Conservation (phyloP, 2,329 filamentous ascomycete genomes). For the Monilinia laxa region DNA sequence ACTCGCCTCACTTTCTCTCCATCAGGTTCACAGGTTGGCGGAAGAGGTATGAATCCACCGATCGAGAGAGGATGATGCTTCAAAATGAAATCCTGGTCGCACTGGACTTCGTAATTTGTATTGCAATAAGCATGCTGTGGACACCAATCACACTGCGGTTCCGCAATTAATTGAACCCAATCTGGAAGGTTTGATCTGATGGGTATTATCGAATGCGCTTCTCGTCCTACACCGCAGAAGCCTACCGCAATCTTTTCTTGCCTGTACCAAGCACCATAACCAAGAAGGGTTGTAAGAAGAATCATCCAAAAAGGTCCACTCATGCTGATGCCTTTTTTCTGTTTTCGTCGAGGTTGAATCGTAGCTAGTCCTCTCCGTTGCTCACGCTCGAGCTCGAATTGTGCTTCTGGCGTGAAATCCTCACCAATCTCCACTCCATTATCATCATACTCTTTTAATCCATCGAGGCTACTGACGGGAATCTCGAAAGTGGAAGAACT, state of each 20-base stretch:
- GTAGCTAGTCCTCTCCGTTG: slow-evolving; percentile 54
- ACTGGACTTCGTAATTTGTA: slow-evolving; percentile 70
- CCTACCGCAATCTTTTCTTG: slow-evolving; percentile 96
- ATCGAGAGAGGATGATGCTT: slow-evolving; percentile 81
- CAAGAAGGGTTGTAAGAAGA: slow-evolving; percentile 65
- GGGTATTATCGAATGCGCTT: slow-evolving; percentile 48
- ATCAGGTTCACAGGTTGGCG: slow-evolving; percentile 92
- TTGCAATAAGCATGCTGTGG: slow-evolving; percentile 90
- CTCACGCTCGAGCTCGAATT: slow-evolving; percentile 74
- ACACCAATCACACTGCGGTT: slow-evolving; percentile 85
- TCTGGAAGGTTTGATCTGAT: slow-evolving; percentile 65
- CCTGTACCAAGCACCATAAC: slow-evolving; percentile 80
- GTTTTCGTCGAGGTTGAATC: slow-evolving; percentile 46
- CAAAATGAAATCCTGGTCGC: slow-evolving; percentile 84
- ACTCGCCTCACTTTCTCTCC: slow-evolving; percentile 87
- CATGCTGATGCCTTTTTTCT: slow-evolving; percentile 50
- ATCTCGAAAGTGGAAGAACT: slow-evolving; percentile 60
- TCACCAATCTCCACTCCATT: slow-evolving; percentile 68
- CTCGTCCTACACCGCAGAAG: slow-evolving; percentile 82
- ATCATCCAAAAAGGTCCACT: slow-evolving; percentile 70
- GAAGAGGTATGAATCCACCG: slow-evolving; percentile 76
- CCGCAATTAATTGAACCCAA: slow-evolving; percentile 65
- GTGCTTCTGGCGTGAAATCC: slow-evolving; percentile 91
- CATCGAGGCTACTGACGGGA: slow-evolving; percentile 47
- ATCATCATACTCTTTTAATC: slow-evolving; percentile 45